These are phyloP conservation scores for Penicillium rolfsii DNA, from an alignment of 2,329 filamentous ascomycete genomes.

Conservation along the genomic window DNA sequence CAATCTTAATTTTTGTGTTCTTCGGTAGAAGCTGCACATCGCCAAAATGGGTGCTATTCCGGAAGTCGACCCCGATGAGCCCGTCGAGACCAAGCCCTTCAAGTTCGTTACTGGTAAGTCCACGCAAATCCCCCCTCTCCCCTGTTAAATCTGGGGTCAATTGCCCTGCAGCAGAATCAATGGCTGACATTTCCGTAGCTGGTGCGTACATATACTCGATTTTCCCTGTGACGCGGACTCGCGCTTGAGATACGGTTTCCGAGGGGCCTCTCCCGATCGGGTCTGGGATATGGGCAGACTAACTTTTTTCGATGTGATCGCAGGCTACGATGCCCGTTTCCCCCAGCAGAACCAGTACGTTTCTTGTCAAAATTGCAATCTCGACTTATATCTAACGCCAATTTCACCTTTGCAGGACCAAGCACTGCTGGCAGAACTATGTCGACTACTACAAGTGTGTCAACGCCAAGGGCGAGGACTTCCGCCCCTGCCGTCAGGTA, in stretches of 20 bases:
- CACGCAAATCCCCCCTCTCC: constrained; percentile 22
- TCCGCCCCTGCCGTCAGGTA: constrained; percentile 96
- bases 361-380: background rate
- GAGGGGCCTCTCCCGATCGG: constrained; percentile 19
- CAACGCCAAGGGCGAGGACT: constrained; percentile 96
- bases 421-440: constrained; percentile 99
- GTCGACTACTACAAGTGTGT: constrained; percentile 99
- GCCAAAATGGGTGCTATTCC: constrained; percentile 81
- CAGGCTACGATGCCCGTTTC: constrained; percentile 98
- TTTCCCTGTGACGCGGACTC: constrained; percentile 15
- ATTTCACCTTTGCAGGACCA: constrained; percentile 58
- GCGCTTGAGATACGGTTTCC: constrained; percentile 15
- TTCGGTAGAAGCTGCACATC: constrained; percentile 27
- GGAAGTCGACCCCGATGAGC: constrained; percentile 67
- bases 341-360: constrained; percentile 81
- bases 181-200: constrained; percentile 52
- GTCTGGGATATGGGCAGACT: constrained; percentile 27
- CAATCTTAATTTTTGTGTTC: constrained; percentile 20
- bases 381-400: constrained; percentile 18
- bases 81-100: constrained; percentile 97
- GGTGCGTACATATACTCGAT: constrained; percentile 46
- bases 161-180: constrained; percentile 36
- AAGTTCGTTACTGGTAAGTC: constrained; percentile 98
- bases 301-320: constrained; percentile 39
- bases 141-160: constrained; percentile 28